Evolutionary conservation across 2,329 filamentous ascomycete species (phyloP).

Genomic region (Celoporthe dispersa): DNA sequence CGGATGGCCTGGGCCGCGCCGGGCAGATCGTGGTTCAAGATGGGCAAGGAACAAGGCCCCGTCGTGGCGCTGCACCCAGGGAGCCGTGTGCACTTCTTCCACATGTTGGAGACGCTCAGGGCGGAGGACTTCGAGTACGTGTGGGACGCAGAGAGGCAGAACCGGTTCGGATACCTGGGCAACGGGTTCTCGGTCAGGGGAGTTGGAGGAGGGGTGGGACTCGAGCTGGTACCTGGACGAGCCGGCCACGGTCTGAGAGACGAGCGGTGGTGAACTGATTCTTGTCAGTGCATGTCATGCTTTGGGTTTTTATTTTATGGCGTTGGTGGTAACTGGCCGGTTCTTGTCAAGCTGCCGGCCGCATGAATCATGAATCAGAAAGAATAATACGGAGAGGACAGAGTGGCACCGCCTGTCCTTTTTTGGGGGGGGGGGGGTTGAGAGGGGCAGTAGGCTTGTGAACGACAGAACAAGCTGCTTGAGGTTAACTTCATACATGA

Average conservation of each 20-base stretch:
- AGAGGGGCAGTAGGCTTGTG: background rate
- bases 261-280: background rate
- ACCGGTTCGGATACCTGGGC: conserved; percentile 56
- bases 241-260: conserved; percentile 22
- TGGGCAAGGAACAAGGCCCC: conserved; percentile 46
- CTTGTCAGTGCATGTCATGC: background rate
- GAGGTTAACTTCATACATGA: background rate
- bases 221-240: conserved; percentile 50
- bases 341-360: no score
- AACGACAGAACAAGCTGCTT: background rate
- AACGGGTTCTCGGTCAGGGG: conserved; percentile 56
- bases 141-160: conserved; percentile 43
- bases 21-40: conserved; percentile 57
- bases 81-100: conserved; percentile 56
- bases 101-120: conserved; percentile 55
- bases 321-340: background rate
- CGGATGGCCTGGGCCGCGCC: conserved; percentile 53
- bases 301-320: background rate
- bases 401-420: background rate
- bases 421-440: background rate
- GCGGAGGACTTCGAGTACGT: conserved; percentile 59
- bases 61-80: conserved; percentile 57
- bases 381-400: background rate
- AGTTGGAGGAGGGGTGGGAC: conserved; percentile 44
- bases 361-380: background rate